These are phyloP conservation scores for Boehmeria nivea DNA, from an alignment of 306 rosid genomes.

Conservation along the genomic window DNA sequence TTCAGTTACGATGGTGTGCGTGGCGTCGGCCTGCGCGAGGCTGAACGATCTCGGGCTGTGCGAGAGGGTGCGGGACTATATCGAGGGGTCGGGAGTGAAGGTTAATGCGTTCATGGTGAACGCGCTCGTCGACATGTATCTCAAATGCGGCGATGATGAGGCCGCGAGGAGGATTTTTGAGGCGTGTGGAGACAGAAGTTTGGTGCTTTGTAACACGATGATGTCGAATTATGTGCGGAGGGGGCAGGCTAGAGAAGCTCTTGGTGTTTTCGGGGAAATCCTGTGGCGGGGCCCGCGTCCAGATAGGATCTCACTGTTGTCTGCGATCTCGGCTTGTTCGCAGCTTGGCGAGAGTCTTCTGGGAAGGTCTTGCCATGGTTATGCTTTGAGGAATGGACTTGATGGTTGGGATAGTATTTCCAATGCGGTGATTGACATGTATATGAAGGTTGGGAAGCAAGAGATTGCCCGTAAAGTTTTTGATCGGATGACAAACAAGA, in stretches of 20 bases:
- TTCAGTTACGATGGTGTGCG: conserved; percentile 61
- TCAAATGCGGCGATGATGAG: conserved; percentile 63
- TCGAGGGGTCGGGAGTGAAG: conserved; percentile 42
- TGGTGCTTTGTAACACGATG: conserved; percentile 72
- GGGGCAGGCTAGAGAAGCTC: conserved; percentile 47
- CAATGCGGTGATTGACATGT: conserved; percentile 76
- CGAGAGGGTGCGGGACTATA: conserved; percentile 33
- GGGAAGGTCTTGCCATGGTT: conserved; percentile 63
- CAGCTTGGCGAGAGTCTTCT: conserved; percentile 46
- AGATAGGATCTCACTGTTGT: conserved; percentile 60
- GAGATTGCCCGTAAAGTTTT: conserved; percentile 49
- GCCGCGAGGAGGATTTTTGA: conserved; percentile 43
- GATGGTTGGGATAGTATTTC: conserved; percentile 61
- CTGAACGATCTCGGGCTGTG: conserved; percentile 63
- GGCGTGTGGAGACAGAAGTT: conserved; percentile 40
- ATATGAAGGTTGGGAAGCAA: conserved; percentile 64
- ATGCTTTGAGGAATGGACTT: conserved; percentile 55
- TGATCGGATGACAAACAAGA: conserved; percentile 45
- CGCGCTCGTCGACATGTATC: conserved; percentile 70
- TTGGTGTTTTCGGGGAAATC: conserved; percentile 41
- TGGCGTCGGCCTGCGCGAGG: conserved; percentile 74
- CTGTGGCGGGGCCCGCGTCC: conserved; percentile 42
- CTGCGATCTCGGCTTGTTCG: conserved; percentile 55
- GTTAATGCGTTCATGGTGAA: conserved; percentile 50
- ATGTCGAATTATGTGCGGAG: conserved; percentile 62